Conservation (phyloP, 768 basidiomycete genomes). For the Boletus rufocinnamomeus region DNA sequence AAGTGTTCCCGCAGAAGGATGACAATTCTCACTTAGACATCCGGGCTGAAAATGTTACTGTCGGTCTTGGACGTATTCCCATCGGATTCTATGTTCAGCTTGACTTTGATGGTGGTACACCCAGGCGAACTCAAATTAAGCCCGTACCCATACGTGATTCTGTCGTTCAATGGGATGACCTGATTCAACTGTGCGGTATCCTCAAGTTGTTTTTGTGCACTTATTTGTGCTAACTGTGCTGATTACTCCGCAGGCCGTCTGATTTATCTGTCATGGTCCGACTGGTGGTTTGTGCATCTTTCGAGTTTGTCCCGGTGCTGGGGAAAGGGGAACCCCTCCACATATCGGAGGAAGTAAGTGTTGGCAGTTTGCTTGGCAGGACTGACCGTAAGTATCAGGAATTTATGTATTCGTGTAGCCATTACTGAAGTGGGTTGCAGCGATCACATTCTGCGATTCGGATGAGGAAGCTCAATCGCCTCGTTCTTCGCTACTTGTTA, state of each 20-base stretch:
- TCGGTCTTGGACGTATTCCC: constrained; percentile 16
- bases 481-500: not conserved
- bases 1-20: not conserved
- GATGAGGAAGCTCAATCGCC: not conserved
- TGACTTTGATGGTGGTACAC: not conserved
- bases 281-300: constrained; percentile 8
- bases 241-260: constrained; percentile 1
- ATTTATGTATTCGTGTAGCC: no score
- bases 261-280: not conserved
- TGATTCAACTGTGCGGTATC: constrained; percentile 9
- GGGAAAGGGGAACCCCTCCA: constrained; percentile 11
- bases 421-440: not conserved
- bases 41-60: constrained; percentile 9
- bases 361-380: not conserved
- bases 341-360: constrained; percentile 1
- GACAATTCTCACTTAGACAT: constrained; percentile 7
- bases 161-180: constrained; percentile 17
- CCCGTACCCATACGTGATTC: not conserved
- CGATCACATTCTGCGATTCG: not conserved
- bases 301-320: constrained; percentile 1
- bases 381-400: not conserved
- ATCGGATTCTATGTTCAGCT: constrained; percentile 18
- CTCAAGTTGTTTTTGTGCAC: not conserved
- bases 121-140: constrained; percentile 9
- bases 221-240: not conserved